Evolutionary conservation across 495 filamentous ascomycete genomes (phyloP).

Genomic region (Parachaetomium inaequale): DNA sequence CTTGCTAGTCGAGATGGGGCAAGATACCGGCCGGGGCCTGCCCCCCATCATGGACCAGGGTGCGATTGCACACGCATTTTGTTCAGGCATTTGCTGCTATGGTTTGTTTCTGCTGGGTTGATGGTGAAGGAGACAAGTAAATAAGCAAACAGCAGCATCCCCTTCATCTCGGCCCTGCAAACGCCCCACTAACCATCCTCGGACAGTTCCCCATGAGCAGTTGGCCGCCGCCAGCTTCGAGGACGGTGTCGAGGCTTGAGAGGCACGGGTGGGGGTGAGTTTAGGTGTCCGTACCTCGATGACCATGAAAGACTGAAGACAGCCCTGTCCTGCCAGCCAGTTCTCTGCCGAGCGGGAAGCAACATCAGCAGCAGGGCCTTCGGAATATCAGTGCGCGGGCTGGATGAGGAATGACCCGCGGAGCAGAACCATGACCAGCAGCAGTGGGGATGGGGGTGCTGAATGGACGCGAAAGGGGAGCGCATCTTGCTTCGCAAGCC

Average conservation of each 20-base stretch:
- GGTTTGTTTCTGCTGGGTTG: constrained; percentile 14
- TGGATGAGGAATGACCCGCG: constrained; percentile 22
- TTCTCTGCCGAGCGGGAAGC: constrained; percentile 29
- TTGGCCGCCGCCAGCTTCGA: neutral
- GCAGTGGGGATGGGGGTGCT: constrained; percentile 12
- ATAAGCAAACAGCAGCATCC: neutral
- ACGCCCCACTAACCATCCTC: neutral
- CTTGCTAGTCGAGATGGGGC: constrained; percentile 35
- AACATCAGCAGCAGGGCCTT: constrained; percentile 17
- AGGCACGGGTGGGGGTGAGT: neutral
- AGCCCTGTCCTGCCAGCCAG: neutral
- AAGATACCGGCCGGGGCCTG: constrained; percentile 17
- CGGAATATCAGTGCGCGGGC: constrained; percentile 16
- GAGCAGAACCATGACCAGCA: constrained; percentile 11
- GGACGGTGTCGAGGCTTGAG: neutral
- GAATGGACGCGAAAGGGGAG: constrained; percentile 25
- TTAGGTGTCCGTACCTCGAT: constrained; percentile 1
- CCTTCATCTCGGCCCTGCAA: neutral
- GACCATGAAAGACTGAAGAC: neutral
- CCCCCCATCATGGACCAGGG: constrained; percentile 16
- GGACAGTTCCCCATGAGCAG: neutral
- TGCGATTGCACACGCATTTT: constrained; percentile 16
- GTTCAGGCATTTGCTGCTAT: constrained; percentile 23
- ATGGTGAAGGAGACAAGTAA: neutral
- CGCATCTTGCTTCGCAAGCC: constrained; percentile 26